Evolutionary conservation across 2,329 filamentous ascomycete genomes (phyloP), one percentile per base, ranked within the genome.

Genomic region (Xylariaceae sp.): DNA sequence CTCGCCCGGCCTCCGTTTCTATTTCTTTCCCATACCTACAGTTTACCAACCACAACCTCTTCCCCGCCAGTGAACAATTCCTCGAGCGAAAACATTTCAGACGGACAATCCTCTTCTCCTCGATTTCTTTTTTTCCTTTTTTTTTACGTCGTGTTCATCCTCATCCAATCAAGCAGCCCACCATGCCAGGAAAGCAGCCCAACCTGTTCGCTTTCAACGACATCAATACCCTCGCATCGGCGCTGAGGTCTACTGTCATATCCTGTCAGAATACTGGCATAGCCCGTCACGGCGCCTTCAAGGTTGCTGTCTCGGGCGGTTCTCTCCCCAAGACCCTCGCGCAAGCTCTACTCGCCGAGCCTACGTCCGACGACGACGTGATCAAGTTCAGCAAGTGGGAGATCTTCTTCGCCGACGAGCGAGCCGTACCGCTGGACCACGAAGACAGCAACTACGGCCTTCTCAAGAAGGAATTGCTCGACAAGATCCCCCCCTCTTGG

Each of bases 341-440:
- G 43, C 84, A 89, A 70, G 91, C 91, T 9, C 83, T 97, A 10
- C 83, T 97, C 22, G 68, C 82, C 63, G 74, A 67, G 61, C 73
- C 74, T 29, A 67, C 71, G 19, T 76, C 72, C 9, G 68, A 73
- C 40, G 70, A 85, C 53, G 88, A 91, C 68, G 79, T 76, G 3
- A 74, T 92, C 62, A 78, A 87, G 65, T 96, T 95, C 73, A 77
- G 80, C 69, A 90, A 89, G 72, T 99, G 94, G 94, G 89, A 97
- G 67, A 89, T 99, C 68, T 99, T 97, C 80, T 97, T 96, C 73
- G 92, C 92, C 68, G 94, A 99, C 70, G 94, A 99, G 79, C 89
- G 94, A 67, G 89, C 89, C 64, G 94, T 97, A 49, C 88, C 94
- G 19, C 85, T 96, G 63, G 86, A 94, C 71, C 87, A 97, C 74